Percentiles rank a stretch among this genome's conserved stretches.
phyloP scores from a whole-genome alignment of 2,329 filamentous ascomycete genomes.

The Talaromyces funiculosus region DNA sequence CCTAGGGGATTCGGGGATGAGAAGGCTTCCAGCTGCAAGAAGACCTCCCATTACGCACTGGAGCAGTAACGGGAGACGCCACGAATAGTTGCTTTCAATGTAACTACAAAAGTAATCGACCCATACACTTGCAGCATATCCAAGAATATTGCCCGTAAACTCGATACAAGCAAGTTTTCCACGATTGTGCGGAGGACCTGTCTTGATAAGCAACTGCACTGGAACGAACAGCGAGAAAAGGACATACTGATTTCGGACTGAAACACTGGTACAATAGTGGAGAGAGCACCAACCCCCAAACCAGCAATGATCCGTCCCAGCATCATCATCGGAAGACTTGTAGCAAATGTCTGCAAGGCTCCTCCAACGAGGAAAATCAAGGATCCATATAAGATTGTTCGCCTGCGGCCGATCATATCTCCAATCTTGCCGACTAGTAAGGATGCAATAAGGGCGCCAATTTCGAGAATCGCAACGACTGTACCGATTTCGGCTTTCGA shows the following conservation, averaged over 20 bases:
- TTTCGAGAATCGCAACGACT: conserved; percentile 94
- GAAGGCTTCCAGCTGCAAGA: conserved; percentile 74
- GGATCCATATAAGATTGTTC: conserved; percentile 89
- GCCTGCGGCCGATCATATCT: conserved; percentile 82
- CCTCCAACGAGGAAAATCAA: conserved; percentile 81
- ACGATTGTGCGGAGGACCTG: conserved; percentile 86
- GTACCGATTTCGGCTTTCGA: conserved; percentile 83
- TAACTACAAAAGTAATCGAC: conserved; percentile 96
- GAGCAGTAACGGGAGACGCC: conserved; percentile 84
- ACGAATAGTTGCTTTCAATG: conserved; percentile 78
- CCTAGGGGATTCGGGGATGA: conserved; percentile 96
- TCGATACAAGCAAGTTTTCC: conserved; percentile 96
- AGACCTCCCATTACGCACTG: conserved; percentile 92
- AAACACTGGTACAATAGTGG: conserved; percentile 88
- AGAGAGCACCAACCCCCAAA: conserved; percentile 79
- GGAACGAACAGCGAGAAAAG: not conserved
- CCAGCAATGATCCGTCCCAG: conserved; percentile 76
- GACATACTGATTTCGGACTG: conserved; percentile 68
- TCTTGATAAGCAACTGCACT: not conserved
- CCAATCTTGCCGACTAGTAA: conserved; percentile 80
- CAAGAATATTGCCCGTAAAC: conserved; percentile 94
- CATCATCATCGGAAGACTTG: conserved; percentile 82
- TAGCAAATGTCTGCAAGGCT: conserved; percentile 74
- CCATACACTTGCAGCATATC: conserved; percentile 95
- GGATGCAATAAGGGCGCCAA: conserved; percentile 88